phyloP scores from a whole-genome alignment of 2,329 filamentous ascomycete species.

The Penicillium corylophilum region DNA sequence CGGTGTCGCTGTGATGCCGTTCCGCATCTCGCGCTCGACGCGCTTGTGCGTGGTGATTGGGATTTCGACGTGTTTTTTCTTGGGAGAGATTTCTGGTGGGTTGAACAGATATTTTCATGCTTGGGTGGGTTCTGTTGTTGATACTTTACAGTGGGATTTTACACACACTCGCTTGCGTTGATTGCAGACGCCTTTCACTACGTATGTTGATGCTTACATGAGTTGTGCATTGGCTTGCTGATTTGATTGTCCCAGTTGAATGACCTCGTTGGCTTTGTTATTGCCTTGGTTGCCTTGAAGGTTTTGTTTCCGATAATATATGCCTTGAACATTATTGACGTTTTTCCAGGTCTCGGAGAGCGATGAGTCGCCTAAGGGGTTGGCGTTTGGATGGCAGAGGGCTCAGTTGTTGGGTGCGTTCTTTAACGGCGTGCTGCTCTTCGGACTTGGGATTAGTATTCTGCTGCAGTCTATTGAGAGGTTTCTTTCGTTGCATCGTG shows the following conservation, averaged over 20 bases:
- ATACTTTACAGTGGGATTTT: slow-evolving; percentile 58
- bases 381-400: slow-evolving; percentile 75
- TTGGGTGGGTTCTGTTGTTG: background rate
- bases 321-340: background rate
- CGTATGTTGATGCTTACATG: slow-evolving; percentile 44
- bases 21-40: slow-evolving; percentile 30
- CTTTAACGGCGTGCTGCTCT: slow-evolving; percentile 74
- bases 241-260: slow-evolving; percentile 54
- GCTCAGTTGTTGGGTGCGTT: slow-evolving; percentile 73
- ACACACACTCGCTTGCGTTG: slow-evolving; percentile 68
- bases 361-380: slow-evolving; percentile 56
- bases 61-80: slow-evolving; percentile 33
- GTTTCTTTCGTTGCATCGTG: slow-evolving; percentile 32
- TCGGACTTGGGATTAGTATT: slow-evolving; percentile 71
- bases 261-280: slow-evolving; percentile 67
- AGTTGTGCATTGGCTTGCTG: too few relatives aligned
- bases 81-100: slow-evolving; percentile 33
- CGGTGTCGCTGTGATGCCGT: slow-evolving; percentile 16
- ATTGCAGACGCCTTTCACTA: slow-evolving; percentile 79
- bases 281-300: slow-evolving; percentile 64
- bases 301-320: slow-evolving; percentile 43
- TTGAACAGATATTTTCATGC: background rate
- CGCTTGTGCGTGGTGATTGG: slow-evolving; percentile 31
- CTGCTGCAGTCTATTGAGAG: slow-evolving; percentile 71
- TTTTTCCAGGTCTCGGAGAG: slow-evolving; percentile 54